Evolutionary conservation across 1,284 basidiomycete species (phyloP).

Genomic region (Vanrija sp.): DNA sequence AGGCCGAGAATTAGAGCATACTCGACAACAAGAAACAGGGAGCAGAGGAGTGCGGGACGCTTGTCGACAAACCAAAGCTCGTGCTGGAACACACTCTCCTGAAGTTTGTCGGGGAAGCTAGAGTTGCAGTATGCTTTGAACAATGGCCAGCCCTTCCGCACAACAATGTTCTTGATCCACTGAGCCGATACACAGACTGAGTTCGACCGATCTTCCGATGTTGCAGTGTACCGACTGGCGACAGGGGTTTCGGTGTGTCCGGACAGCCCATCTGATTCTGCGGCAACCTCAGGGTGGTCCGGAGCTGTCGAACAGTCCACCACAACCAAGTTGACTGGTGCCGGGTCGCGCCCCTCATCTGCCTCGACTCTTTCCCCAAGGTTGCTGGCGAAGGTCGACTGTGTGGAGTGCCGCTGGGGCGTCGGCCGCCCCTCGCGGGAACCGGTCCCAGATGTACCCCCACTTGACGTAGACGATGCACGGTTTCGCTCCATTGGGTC

Average conservation of each 20-base stretch:
- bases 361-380: not conserved
- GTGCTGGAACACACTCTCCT: constrained; percentile 43
- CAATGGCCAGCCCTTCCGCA: not conserved
- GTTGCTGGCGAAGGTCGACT: not conserved
- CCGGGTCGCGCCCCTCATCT: not conserved
- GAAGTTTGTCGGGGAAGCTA: constrained; percentile 37
- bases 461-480: not conserved
- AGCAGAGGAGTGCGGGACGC: constrained; percentile 4
- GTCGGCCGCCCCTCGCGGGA: not conserved
- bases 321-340: not conserved
- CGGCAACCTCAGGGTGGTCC: not conserved
- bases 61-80: constrained; percentile 31
- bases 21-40: not conserved
- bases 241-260: too few relatives aligned
- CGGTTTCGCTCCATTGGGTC: not conserved
- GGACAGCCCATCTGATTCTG: not conserved
- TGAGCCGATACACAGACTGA: too few relatives aligned
- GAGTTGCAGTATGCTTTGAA: constrained; percentile 22
- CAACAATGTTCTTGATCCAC: not conserved
- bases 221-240: too few relatives aligned
- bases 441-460: not conserved
- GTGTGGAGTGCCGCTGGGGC: too few relatives aligned
- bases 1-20: not conserved
- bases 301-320: not conserved
- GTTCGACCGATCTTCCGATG: too few relatives aligned